A percentile compares a stretch with the other conserved stretches of the same genome.
phyloP scores from a whole-genome alignment of 2,329 filamentous ascomycete genomes.

The Zymoseptoria tritici region DNA sequence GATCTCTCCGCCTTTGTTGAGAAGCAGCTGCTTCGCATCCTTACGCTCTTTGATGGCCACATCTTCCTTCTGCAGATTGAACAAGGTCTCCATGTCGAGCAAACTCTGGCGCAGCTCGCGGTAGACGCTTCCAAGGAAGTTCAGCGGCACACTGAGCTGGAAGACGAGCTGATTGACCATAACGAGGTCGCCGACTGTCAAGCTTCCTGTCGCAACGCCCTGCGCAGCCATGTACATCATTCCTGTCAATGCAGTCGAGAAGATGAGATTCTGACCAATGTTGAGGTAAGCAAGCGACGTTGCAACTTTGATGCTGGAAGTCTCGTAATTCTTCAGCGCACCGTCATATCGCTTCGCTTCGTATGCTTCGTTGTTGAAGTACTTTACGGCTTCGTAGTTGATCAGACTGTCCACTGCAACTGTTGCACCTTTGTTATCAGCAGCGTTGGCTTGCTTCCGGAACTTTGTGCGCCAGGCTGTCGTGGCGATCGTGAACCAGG shows the following conservation, averaged over 20 bases:
- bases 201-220: conserved; percentile 69
- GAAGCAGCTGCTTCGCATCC: conserved; percentile 61
- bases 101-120: conserved; percentile 89
- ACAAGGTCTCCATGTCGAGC: conserved; percentile 96
- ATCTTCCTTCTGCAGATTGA: conserved; percentile 95
- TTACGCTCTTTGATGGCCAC: conserved; percentile 73
- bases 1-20: conserved; percentile 73
- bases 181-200: conserved; percentile 93
- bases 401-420: conserved; percentile 94
- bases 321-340: conserved; percentile 78
- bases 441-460: conserved; percentile 86
- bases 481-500: conserved; percentile 93
- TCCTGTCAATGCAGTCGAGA: conserved; percentile 81
- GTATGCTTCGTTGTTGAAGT: conserved; percentile 98
- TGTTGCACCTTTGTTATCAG: conserved; percentile 90
- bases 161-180: conserved; percentile 99
- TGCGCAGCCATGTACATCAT: conserved; percentile 98
- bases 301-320: conserved; percentile 91
- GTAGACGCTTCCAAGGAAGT: conserved; percentile 97
- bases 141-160: conserved; percentile 90
- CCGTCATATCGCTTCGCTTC: conserved; percentile 87
- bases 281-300: conserved; percentile 91
- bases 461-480: conserved; percentile 98
- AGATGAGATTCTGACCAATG: conserved; percentile 93
- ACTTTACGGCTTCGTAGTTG: conserved; percentile 98